Percentiles rank a stretch among this genome's conserved stretches.
These are phyloP conservation scores for Conoideocrella luteorostrata DNA, from an alignment of 2,329 filamentous ascomycete species.

Conservation along the genomic window DNA sequence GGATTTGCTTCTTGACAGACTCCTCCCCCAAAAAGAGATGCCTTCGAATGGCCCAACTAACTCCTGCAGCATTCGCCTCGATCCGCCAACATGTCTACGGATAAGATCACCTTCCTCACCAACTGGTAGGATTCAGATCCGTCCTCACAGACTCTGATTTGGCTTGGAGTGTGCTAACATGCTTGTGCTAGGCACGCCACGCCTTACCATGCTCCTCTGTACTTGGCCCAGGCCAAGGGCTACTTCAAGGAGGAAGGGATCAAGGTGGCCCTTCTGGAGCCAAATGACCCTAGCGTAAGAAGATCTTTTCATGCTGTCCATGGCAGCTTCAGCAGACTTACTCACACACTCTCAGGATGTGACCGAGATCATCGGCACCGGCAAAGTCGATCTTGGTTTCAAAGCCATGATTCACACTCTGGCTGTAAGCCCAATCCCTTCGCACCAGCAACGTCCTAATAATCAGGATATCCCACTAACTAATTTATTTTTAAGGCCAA, in stretches of 20 bases:
- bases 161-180: neutral
- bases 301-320: neutral
- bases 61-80: constrained; percentile 36
- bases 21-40: constrained; percentile 22
- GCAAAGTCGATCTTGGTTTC: constrained; percentile 72
- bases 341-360: constrained; percentile 50
- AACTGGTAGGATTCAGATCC: constrained; percentile 56
- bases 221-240: constrained; percentile 69
- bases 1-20: constrained; percentile 66
- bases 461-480: no score
- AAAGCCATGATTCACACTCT: constrained; percentile 82
- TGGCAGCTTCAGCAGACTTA: neutral
- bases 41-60: constrained; percentile 37
- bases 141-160: constrained; percentile 1
- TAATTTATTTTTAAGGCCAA: constrained; percentile 48
- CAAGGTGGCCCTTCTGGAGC: constrained; percentile 71
- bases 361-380: constrained; percentile 72
- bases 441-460: no score
- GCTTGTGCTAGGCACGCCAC: constrained; percentile 60
- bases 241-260: constrained; percentile 71
- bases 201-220: constrained; percentile 72
- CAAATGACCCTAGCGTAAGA: constrained; percentile 67
- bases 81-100: constrained; percentile 62
- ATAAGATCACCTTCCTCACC: constrained; percentile 79
- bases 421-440: constrained; percentile 42